phyloP scores from a whole-genome alignment of 1,284 basidiomycete species.

The Microbotryum violaceum region DNA sequence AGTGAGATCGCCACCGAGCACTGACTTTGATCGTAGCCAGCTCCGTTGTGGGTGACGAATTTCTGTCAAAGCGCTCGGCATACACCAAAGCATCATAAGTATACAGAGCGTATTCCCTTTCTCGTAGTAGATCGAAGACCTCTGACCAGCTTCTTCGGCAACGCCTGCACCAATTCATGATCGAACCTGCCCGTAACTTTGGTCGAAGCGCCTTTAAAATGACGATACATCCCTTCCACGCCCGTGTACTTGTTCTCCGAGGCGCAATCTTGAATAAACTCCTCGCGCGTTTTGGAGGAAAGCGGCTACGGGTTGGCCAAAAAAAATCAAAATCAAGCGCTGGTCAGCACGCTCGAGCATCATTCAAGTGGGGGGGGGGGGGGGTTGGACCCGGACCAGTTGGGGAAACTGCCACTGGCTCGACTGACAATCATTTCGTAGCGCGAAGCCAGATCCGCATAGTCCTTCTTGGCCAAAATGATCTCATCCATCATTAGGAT shows the following conservation, averaged over 20 bases:
- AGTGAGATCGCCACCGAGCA: no score
- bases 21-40: slow-evolving; percentile 47
- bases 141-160: slow-evolving; percentile 52
- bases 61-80: slow-evolving; percentile 39
- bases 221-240: slow-evolving; percentile 69
- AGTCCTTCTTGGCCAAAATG: background rate
- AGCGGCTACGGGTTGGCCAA: slow-evolving; percentile 34
- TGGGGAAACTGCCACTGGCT: no score
- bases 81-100: no score
- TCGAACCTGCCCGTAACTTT: slow-evolving; percentile 65
- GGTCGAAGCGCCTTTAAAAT: slow-evolving; percentile 47
- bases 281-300: slow-evolving; percentile 57
- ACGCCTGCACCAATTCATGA: slow-evolving; percentile 59
- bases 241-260: slow-evolving; percentile 59
- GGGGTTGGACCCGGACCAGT: no score
- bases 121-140: no score
- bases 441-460: background rate
- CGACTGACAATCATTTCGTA: background rate
- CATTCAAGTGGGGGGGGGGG: no score
- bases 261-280: slow-evolving; percentile 60
- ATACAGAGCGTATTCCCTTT: no score
- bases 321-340: background rate
- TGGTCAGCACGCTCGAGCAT: no score
- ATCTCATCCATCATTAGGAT: slow-evolving; percentile 3
- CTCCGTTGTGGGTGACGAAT: slow-evolving; percentile 86